These are phyloP conservation scores for Cladobotryum mycophilum DNA, from an alignment of 2,329 filamentous ascomycete species.

Conservation along the genomic window DNA sequence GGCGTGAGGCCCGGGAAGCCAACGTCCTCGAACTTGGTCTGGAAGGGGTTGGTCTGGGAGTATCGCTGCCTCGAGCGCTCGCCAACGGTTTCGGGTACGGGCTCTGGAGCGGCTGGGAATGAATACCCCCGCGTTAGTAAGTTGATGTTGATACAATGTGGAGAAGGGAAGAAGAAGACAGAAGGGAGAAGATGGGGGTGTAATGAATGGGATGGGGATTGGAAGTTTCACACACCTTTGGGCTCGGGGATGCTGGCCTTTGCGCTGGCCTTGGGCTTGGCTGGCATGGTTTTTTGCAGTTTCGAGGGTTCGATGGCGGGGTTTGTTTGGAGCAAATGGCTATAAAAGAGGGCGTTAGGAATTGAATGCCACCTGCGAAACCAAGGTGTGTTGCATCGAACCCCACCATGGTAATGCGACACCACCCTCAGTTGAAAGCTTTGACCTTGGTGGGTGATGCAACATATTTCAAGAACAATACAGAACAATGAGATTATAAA, in stretches of 20 bases:
- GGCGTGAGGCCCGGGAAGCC: conserved; percentile 41
- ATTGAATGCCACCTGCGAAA: not conserved
- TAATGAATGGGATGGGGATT: not conserved
- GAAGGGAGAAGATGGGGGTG: not conserved
- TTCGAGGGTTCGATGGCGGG: conserved; percentile 13
- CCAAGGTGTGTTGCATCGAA: not conserved
- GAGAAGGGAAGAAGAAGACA: not conserved
- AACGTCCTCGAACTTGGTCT: conserved; percentile 37
- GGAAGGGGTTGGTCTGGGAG: conserved; percentile 45
- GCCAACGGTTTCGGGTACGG: conserved; percentile 39
- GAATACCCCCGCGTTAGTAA: not conserved
- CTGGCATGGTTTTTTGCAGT: conserved; percentile 17
- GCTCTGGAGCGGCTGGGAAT: conserved; percentile 25
- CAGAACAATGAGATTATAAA: too few relatives aligned
- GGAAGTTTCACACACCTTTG: conserved; percentile 19
- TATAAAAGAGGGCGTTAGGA: not conserved
- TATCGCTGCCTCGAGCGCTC: conserved; percentile 42
- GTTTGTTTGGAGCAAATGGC: conserved; percentile 9
- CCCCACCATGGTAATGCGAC: not conserved
- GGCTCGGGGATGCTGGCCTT: conserved; percentile 16
- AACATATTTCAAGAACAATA: too few relatives aligned
- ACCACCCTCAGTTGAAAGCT: too few relatives aligned
- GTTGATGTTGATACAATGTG: not conserved
- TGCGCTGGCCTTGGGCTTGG: conserved; percentile 17
- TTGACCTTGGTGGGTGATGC: too few relatives aligned